phyloP scores from a whole-genome alignment of 805 yeast species.

The Starmerella stellata region DNA sequence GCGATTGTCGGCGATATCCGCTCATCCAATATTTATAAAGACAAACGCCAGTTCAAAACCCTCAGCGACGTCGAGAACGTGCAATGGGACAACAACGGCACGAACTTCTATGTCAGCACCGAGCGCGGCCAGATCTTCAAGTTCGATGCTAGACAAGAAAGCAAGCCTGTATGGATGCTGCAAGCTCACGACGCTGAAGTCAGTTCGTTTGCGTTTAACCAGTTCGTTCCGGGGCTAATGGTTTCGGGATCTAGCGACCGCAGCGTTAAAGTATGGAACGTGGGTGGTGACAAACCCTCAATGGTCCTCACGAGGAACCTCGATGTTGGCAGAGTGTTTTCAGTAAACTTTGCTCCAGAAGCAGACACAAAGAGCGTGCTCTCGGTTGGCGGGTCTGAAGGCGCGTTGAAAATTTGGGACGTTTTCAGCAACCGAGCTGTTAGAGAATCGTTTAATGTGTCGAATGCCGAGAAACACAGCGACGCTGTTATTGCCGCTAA shows the following conservation, averaged over 20 bases:
- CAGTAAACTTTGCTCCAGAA: slow-evolving; percentile 71
- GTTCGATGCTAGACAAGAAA: slow-evolving; percentile 56
- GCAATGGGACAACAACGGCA: slow-evolving; percentile 45
- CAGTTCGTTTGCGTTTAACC: slow-evolving; percentile 58
- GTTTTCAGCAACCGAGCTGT: slow-evolving; percentile 65
- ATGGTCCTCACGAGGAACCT: slow-evolving; percentile 83
- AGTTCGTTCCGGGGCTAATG: slow-evolving; percentile 49
- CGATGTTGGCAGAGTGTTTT: slow-evolving; percentile 82
- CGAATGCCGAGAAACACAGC: not conserved
- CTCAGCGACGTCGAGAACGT: slow-evolving; percentile 77
- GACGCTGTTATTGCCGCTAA: slow-evolving; percentile 11
- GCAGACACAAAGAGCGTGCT: slow-evolving; percentile 68
- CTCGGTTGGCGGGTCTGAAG: slow-evolving; percentile 70
- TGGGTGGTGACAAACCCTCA: slow-evolving; percentile 45
- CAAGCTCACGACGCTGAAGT: slow-evolving; percentile 96
- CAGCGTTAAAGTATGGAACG: slow-evolving; percentile 71
- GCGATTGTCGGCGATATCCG: slow-evolving; percentile 70
- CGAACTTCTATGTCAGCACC: slow-evolving; percentile 62
- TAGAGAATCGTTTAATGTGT: slow-evolving; percentile 42
- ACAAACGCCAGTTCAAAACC: slow-evolving; percentile 40
- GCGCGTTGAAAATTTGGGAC: slow-evolving; percentile 85
- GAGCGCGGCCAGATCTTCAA: slow-evolving; percentile 80
- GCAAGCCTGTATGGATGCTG: slow-evolving; percentile 70
- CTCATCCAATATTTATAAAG: slow-evolving; percentile 37
- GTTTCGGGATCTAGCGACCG: slow-evolving; percentile 83